These are phyloP conservation scores for Diaporthe citrichinensis DNA, from an alignment of 2,329 filamentous ascomycete genomes.

Conservation along the genomic window DNA sequence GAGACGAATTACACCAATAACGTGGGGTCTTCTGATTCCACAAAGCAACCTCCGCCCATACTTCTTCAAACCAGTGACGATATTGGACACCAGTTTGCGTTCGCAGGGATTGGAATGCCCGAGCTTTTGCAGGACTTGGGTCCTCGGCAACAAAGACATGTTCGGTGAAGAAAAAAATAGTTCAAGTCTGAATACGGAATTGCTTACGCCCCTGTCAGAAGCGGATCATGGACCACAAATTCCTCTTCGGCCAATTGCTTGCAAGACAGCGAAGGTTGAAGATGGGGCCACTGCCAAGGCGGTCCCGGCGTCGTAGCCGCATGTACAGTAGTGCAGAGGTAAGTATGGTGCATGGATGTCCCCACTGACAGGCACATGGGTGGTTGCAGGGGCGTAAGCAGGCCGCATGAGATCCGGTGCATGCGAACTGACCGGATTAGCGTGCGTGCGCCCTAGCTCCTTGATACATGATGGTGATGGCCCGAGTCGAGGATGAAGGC, in stretches of 20 bases:
- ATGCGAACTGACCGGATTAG: not conserved
- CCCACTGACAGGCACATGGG: not conserved
- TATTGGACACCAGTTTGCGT: not conserved
- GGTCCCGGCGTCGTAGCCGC: not conserved
- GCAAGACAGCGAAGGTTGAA: not conserved
- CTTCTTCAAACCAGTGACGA: not conserved
- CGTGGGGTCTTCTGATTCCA: not conserved
- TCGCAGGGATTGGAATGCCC: not conserved
- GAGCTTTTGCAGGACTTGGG: not conserved
- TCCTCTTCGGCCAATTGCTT: not conserved
- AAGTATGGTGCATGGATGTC: no score
- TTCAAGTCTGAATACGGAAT: not conserved
- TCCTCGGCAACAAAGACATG: not conserved
- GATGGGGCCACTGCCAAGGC: not conserved
- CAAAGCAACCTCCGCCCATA: not conserved
- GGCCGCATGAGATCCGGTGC: not conserved
- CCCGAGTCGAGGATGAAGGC: not conserved
- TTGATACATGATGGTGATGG: not conserved
- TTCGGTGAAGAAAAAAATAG: not conserved
- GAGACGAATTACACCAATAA: no score
- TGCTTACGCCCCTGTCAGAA: conserved; percentile 10
- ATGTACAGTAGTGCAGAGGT: no score
- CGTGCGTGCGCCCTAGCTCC: not conserved
- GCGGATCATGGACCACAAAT: not conserved
- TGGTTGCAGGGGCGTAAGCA: conserved; percentile 15